These are phyloP conservation scores for Ceriops tagal DNA, from an alignment of 345 rosid species.

Conservation along the genomic window DNA sequence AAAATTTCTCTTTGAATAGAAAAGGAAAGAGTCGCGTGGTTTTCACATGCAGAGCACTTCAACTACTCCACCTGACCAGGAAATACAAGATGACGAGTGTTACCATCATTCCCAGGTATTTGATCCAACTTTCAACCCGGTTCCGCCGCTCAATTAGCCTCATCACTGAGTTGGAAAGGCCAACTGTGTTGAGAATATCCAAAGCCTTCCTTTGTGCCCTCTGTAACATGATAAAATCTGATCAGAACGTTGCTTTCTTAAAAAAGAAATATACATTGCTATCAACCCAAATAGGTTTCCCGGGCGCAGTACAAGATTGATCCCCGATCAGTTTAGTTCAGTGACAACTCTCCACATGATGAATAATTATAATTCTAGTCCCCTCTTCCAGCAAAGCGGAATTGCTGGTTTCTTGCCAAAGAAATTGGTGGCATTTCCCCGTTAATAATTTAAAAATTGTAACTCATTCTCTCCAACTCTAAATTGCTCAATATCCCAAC, in stretches of 20 bases:
- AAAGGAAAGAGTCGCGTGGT: neutral
- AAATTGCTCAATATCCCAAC: no score
- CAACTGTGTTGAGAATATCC: conserved; percentile 85
- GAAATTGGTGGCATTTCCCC: no score
- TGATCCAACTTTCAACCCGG: conserved; percentile 83
- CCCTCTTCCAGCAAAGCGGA: neutral
- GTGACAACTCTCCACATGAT: no score
- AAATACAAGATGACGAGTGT: conserved; percentile 58
- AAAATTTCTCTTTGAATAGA: neutral
- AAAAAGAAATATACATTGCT: neutral
- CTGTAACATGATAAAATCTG: conserved; percentile 34
- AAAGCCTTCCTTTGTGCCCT: conserved; percentile 88
- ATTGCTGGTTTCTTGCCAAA: no score
- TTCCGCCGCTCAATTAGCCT: conserved; percentile 93
- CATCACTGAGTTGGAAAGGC: conserved; percentile 85
- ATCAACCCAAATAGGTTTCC: neutral
- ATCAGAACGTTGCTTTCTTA: neutral
- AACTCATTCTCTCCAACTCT: no score
- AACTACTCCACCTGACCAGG: conserved; percentile 55
- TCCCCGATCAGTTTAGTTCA: neutral
- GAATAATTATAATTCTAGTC: neutral
- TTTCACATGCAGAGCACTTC: neutral
- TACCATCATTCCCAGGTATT: conserved; percentile 70
- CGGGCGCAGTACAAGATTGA: neutral
- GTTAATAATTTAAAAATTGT: no score